Base-by-base conservation (phyloP, 768 basidiomycete species). In the Psilocybe tampanensis region DNA sequence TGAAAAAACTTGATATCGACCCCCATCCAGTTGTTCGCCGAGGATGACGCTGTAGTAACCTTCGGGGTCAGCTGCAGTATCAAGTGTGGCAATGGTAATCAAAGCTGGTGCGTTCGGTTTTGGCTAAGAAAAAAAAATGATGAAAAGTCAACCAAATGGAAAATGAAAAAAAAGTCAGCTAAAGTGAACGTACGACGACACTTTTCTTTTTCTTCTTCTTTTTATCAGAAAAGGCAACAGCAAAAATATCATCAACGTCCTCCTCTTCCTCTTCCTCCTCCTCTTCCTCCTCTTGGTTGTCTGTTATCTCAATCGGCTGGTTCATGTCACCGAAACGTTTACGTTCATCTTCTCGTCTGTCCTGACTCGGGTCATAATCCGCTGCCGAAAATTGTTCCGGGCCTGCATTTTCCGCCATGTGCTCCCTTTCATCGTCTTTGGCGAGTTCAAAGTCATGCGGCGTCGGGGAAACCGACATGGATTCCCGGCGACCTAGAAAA, bases 171-270 rank as follows among this genome's bases (percentile, higher is more conserved):
- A 24, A 22, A 45, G 39, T 47, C 48, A 56, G 13, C 29, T 41
- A 13, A 5, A 36, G 49, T 2, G 64, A 44, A 71, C 84, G 58
- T 65, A 88, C 86, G 49, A 75, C 67, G 7, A 82, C 75, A 58
- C 74, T 79, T 67, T 79, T 83, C 18, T 79, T 76, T 66, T 84
- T 88, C 76, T 80, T 70, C 56, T 83, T 87, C 66, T 60, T 55
- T 26, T 83, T 86, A 67, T 76, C 74, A 21, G 66, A 66, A 17
- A 70, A 64, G 7, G 75, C 78, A 19, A 92, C 80, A 21, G 94
- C 88, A 65, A 98, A 98, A 95, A 99, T 98, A 70, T 98, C 96
- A 60, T 96, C 94, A 1, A 96, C 81, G 33, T 95, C 92, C 2
- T 94, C 92, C 12, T 92, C 91, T 8, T 90, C 91, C 11, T 88